Evolutionary conservation across 2,329 filamentous ascomycete species (phyloP).

Genomic region (Sarocladium strictum): DNA sequence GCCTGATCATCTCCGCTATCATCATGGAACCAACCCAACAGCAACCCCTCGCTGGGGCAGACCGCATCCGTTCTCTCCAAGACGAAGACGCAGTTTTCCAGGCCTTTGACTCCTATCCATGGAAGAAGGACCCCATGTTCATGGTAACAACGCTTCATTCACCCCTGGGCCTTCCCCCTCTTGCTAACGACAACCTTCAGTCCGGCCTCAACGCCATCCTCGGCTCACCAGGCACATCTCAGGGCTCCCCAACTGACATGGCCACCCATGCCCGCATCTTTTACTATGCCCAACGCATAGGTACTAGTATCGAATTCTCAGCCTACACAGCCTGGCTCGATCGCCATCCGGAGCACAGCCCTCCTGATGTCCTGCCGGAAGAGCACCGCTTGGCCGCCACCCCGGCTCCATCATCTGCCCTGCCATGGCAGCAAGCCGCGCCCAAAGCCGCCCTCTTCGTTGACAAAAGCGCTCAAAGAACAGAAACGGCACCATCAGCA

Average conservation of each 20-base stretch:
- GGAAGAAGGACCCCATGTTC: slow-evolving; percentile 62
- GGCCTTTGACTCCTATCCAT: slow-evolving; percentile 60
- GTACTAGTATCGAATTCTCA: slow-evolving; percentile 56
- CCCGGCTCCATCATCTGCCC: slow-evolving; percentile 13
- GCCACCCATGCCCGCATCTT: slow-evolving; percentile 61
- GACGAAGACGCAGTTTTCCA: slow-evolving; percentile 43
- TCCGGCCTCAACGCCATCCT: slow-evolving; percentile 60
- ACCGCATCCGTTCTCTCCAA: slow-evolving; percentile 32
- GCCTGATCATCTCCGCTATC: not conserved
- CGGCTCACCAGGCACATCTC: slow-evolving; percentile 38
- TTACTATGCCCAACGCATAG: slow-evolving; percentile 52
- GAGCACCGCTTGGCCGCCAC: slow-evolving; percentile 9
- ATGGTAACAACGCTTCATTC: slow-evolving; percentile 38
- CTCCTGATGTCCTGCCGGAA: slow-evolving; percentile 31
- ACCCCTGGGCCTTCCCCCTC: not conserved
- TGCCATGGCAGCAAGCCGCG: slow-evolving; percentile 44
- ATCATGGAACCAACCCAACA: slow-evolving; percentile 15
- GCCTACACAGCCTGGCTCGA: slow-evolving; percentile 61
- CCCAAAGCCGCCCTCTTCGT: slow-evolving; percentile 41
- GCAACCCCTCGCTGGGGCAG: slow-evolving; percentile 23
- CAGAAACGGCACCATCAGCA: slow-evolving; percentile 12
- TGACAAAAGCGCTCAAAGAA: slow-evolving; percentile 26
- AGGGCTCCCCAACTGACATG: slow-evolving; percentile 50
- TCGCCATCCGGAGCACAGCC: slow-evolving; percentile 23
- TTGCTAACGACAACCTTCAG: slow-evolving; percentile 22